Percentiles rank a stretch among this genome's conserved stretches.
phyloP scores from a whole-genome alignment of 139 green algal genomes.

The Closterium sp. region DNA sequence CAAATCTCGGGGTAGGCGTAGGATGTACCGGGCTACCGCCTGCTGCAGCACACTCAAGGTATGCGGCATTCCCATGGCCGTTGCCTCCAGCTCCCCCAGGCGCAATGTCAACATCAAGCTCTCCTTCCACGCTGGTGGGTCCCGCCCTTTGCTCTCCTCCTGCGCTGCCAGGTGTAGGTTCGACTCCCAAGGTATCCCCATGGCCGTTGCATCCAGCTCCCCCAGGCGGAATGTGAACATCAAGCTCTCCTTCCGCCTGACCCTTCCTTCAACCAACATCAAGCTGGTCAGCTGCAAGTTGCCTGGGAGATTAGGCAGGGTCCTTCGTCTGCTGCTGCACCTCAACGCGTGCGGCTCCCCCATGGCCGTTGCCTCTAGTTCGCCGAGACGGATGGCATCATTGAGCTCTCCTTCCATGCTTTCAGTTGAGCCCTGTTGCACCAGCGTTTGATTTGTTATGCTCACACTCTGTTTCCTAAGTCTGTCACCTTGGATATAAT shows the following conservation, averaged over 20 bases:
- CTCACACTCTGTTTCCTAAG: too few species aligned
- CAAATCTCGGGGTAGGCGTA: not conserved
- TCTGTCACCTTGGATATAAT: too few species aligned
- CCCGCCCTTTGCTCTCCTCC: too few species aligned
- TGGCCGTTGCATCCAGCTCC: conserved; percentile 75
- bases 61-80: conserved; percentile 60
- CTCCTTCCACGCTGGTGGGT: too few species aligned
- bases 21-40: conserved; percentile 37
- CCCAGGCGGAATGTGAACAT: conserved; percentile 7
- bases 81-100: conserved; percentile 70
- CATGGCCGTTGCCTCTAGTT: conserved; percentile 75
- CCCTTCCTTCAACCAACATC: too few species aligned
- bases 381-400: too few species aligned
- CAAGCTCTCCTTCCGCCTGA: conserved; percentile 36
- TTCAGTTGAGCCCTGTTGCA: too few species aligned
- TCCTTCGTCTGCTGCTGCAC: conserved; percentile 75
- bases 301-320: too few species aligned
- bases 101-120: too few species aligned
- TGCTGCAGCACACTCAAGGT: conserved; percentile 71
- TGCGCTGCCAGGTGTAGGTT: too few species aligned
- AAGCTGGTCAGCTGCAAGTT: not conserved
- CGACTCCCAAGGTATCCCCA: conserved; percentile 60
- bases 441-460: too few species aligned
- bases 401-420: too few species aligned
- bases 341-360: conserved; percentile 58